Evolutionary conservation across 2,329 filamentous ascomycete species (phyloP).

Genomic region (Albifimbria verrucaria): DNA sequence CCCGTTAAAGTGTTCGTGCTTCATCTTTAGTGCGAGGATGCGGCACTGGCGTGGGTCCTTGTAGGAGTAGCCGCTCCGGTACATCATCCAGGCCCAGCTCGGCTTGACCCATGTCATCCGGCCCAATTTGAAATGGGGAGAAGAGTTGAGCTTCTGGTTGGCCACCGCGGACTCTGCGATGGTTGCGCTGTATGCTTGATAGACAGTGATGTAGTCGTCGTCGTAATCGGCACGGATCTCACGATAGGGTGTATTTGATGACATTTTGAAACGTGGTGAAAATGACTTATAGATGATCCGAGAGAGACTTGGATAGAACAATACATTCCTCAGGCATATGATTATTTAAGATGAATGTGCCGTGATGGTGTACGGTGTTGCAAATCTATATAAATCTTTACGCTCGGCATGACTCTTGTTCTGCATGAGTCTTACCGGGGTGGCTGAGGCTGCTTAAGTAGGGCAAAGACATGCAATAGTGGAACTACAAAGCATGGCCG

Average conservation of each 20-base stretch:
- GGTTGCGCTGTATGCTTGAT: constrained; percentile 54
- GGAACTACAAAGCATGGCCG: no score
- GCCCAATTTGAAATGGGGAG: constrained; percentile 45
- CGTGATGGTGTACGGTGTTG: no score
- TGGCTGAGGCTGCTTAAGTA: no score
- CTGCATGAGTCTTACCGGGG: no score
- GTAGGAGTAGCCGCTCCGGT: constrained; percentile 57
- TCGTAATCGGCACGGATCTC: constrained; percentile 53
- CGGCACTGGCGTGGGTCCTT: constrained; percentile 53
- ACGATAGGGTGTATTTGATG: constrained; percentile 30
- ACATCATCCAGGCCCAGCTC: constrained; percentile 62
- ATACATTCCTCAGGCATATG: no score
- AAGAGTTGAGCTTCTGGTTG: constrained; percentile 49
- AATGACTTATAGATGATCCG: no score
- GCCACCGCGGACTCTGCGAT: constrained; percentile 53
- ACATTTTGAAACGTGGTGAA: constrained; percentile 4
- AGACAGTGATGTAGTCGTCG: constrained; percentile 52
- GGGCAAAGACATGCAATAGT: no score
- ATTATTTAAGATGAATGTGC: no score
- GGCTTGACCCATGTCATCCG: constrained; percentile 67
- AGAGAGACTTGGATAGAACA: no score
- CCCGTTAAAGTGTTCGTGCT: constrained; percentile 43
- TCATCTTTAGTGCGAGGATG: constrained; percentile 56
- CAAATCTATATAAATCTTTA: no score
- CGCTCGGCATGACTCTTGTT: no score